Percentiles rank a stretch among this genome's conserved stretches.
Evolutionary conservation across 371 early-diverging fungal genomes (phyloP).

Genomic region (Gilbertella persicaria): DNA sequence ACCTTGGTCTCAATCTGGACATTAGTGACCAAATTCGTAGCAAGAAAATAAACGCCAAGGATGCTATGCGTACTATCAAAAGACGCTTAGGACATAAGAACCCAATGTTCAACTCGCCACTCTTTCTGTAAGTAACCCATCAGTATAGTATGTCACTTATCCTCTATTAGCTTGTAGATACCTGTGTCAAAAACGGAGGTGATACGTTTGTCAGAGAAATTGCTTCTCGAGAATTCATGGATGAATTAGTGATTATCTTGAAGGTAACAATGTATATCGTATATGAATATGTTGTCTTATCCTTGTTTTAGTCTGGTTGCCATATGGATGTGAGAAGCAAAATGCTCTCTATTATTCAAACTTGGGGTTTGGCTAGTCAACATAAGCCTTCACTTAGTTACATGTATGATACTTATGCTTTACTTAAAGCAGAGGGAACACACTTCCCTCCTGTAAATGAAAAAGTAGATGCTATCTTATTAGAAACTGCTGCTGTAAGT

Average conservation of each 20-base stretch:
- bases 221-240: conserved; percentile 89
- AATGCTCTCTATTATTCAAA: conserved; percentile 76
- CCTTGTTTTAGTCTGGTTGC: conserved; percentile 34
- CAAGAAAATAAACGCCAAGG: conserved; percentile 81
- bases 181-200: conserved; percentile 95
- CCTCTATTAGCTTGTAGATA: conserved; percentile 76
- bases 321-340: conserved; percentile 77
- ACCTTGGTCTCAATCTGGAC: conserved; percentile 81
- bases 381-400: conserved; percentile 77
- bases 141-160: background rate
- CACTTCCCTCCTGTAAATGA: conserved; percentile 77
- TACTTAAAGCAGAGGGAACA: conserved; percentile 74
- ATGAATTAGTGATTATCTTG: conserved; percentile 74
- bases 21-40: conserved; percentile 92
- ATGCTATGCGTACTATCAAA: conserved; percentile 77
- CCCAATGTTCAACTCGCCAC: conserved; percentile 93
- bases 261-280: conserved; percentile 21
- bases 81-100: conserved; percentile 81
- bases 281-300: background rate
- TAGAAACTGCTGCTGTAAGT: conserved; percentile 72
- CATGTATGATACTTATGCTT: conserved; percentile 74
- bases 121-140: conserved; percentile 73
- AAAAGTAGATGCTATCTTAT: conserved; percentile 65
- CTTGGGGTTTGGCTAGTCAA: conserved; percentile 86
- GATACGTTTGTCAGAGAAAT: conserved; percentile 86